Evolutionary conservation across 2,329 filamentous ascomycete species (phyloP).

Genomic region (Fusarium haematococcum): DNA sequence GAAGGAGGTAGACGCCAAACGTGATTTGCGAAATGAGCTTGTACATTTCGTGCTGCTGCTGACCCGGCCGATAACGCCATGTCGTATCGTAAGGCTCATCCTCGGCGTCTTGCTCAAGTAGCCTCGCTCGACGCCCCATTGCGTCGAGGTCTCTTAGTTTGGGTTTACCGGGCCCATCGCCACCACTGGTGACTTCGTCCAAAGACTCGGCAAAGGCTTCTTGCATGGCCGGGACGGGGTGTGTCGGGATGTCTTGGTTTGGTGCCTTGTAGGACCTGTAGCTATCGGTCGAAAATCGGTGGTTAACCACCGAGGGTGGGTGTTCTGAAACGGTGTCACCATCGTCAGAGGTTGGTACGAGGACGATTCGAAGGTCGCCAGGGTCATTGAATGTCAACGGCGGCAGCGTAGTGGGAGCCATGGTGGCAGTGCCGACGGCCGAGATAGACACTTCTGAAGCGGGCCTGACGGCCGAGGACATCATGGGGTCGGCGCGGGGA

Average conservation of each 20-base stretch:
- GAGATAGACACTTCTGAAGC: slow-evolving; percentile 40
- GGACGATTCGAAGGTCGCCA: slow-evolving; percentile 46
- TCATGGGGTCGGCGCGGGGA: slow-evolving; percentile 27
- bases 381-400: slow-evolving; percentile 46
- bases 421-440: slow-evolving; percentile 42
- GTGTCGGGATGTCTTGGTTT: slow-evolving; percentile 53
- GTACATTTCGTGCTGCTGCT: slow-evolving; percentile 86
- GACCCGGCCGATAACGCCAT: slow-evolving; percentile 81
- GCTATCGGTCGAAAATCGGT: slow-evolving; percentile 36
- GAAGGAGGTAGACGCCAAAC: slow-evolving; percentile 90
- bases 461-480: slow-evolving; percentile 40
- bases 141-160: slow-evolving; percentile 67
- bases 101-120: slow-evolving; percentile 76
- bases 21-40: slow-evolving; percentile 93
- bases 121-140: slow-evolving; percentile 70
- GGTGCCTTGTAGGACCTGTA: slow-evolving; percentile 38
- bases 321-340: slow-evolving; percentile 17
- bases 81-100: slow-evolving; percentile 77
- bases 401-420: slow-evolving; percentile 46
- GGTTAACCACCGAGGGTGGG: slow-evolving; percentile 25
- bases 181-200: slow-evolving; percentile 71
- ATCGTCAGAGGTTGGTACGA: slow-evolving; percentile 44
- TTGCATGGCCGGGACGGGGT: slow-evolving; percentile 83
- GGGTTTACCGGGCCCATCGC: slow-evolving; percentile 58
- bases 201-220: slow-evolving; percentile 86